These are phyloP conservation scores for Danielia oregonensis DNA, from an alignment of 805 yeast genomes.

Conservation along the genomic window DNA sequence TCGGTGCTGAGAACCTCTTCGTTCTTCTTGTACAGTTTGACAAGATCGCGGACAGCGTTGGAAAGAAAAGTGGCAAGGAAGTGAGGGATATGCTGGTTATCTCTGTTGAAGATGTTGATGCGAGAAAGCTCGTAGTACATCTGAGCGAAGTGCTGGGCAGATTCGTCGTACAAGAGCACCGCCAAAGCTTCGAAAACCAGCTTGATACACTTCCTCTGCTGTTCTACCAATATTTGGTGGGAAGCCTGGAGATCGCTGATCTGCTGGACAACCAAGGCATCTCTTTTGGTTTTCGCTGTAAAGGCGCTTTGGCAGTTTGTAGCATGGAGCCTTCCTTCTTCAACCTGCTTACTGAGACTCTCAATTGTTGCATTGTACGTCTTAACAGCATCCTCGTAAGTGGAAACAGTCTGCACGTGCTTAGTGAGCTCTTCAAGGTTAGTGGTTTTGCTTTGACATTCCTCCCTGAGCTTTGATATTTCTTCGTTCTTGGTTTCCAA, in stretches of 20 bases:
- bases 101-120: conserved; percentile 2
- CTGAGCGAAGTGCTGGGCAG: conserved; percentile 9
- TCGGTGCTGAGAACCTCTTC: conserved; percentile 11
- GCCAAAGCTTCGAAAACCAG: conserved; percentile 9
- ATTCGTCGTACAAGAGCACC: conserved; percentile 10
- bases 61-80: conserved; percentile 9
- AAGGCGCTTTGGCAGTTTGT: too few relatives aligned
- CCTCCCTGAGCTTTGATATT: not conserved
- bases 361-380: too few relatives aligned
- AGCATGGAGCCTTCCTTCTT: too few relatives aligned
- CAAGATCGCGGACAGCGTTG: conserved; percentile 7
- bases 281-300: too few relatives aligned
- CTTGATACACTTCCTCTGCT: conserved; percentile 7
- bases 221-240: conserved; percentile 8
- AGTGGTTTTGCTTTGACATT: too few relatives aligned
- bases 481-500: not conserved
- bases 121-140: conserved; percentile 7
- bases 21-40: conserved; percentile 8
- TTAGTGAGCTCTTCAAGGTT: not conserved
- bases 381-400: too few relatives aligned
- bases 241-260: conserved; percentile 3
- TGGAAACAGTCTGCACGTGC: too few relatives aligned
- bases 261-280: too few relatives aligned
- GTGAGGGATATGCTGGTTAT: conserved; percentile 2
- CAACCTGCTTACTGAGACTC: too few relatives aligned